Evolutionary conservation across 2,329 filamentous ascomycete genomes (phyloP), one percentile per base, ranked within the genome.

Genomic region (Chaetomiaceae sp.): DNA sequence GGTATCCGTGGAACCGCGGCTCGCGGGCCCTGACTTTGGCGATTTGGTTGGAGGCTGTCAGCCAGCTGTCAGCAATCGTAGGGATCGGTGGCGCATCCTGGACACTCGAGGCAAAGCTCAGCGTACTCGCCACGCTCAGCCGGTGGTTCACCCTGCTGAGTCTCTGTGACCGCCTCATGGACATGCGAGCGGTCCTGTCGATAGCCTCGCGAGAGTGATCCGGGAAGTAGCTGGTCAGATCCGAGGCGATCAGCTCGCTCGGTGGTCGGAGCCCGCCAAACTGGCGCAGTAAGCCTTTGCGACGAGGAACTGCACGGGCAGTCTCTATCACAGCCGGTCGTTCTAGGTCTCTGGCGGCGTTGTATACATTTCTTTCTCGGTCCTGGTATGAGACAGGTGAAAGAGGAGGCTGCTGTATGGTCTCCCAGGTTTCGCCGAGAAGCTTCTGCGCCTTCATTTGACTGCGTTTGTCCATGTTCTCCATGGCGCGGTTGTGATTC

Each of bases 221-320:
- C 0, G 94, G 94, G 77, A 99, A 99, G 75, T 97, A 99, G 0
- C 91, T 95, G 1, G 90, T 94, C 55, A 99, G 76, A 67, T 99
- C 94, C 20, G 94, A 95, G 23, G 92, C 92, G 66, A 99, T 99
- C 67, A 99, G 81, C 74, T 99, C 94, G 73, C 92, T 97, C 1
- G 94, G 94, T 16, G 94, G 94, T 62, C 94, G 81, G 59, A 94
- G 85, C 30, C 92, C 92, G 64, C 95, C 94, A 71, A 97, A 97
- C 59, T 87, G 86, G 59, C 87, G 84, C 41, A 91, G 75, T 25
- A 83, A 76, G 27, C 71, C 74, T 64, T 82, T 82, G 54, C 73
- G 73, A 53, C 67, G 69, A 54, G 63, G 69, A 42, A 66, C 70
- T 41, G 75, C 73, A 42, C 75, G 69, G 20, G 68, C 65, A 8